Conservation (phyloP, 257 asterid genomes). For the Rauvolfia tetraphylla region DNA sequence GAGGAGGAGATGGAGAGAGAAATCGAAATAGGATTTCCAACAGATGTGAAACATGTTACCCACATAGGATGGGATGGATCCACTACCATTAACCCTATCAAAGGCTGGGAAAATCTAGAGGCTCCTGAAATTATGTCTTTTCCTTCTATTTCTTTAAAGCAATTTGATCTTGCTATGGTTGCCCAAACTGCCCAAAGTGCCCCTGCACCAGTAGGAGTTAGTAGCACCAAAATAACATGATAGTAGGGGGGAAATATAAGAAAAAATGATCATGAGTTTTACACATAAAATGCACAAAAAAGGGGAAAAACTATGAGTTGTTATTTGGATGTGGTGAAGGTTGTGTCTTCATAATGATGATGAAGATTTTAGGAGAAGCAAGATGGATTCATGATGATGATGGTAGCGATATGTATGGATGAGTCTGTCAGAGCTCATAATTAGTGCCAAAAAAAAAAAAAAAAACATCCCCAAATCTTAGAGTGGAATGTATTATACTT, state of each 20-base stretch:
- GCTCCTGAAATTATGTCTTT: conserved; percentile 35
- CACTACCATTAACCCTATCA: conserved; percentile 33
- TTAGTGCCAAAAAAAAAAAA: too few species aligned
- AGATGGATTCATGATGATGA: neutral
- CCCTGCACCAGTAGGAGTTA: neutral
- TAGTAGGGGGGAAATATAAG: too few species aligned
- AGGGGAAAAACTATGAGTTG: neutral
- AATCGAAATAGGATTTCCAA: conserved; percentile 42
- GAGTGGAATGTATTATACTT: too few species aligned
- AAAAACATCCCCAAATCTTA: too few species aligned
- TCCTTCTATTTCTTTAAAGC: conserved; percentile 47
- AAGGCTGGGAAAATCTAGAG: conserved; percentile 36
- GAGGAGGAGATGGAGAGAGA: conserved; percentile 19
- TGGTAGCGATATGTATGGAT: too few species aligned
- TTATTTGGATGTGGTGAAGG: neutral
- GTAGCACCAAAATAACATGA: neutral
- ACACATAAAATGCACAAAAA: neutral
- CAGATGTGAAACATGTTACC: conserved; percentile 45
- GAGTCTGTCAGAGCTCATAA: too few species aligned
- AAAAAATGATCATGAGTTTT: neutral
- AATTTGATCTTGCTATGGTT: conserved; percentile 59
- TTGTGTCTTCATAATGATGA: neutral
- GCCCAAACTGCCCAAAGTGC: conserved; percentile 37
- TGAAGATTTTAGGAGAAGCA: neutral
- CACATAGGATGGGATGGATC: conserved; percentile 43